Percentiles rank a stretch among this genome's conserved stretches.
phyloP scores from a whole-genome alignment of 371 early-diverging fungal species.

The Phascolomyces articulosus region DNA sequence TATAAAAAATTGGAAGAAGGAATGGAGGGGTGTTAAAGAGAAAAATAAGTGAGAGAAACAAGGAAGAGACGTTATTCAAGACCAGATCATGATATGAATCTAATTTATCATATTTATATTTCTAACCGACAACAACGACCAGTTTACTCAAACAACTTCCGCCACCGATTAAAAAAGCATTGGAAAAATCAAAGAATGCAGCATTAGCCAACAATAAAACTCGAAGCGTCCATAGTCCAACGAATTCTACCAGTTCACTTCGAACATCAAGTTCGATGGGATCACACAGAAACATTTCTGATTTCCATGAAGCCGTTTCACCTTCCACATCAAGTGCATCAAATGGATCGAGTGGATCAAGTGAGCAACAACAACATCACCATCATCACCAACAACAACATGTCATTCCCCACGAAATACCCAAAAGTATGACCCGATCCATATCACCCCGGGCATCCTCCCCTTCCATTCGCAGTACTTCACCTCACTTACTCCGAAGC shows the following conservation, averaged over 20 bases:
- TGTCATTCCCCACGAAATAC: conserved; percentile 19
- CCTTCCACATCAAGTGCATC: conserved; percentile 26
- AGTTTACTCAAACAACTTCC: conserved; percentile 32
- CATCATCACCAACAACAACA: too few relatives aligned
- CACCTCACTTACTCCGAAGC: conserved; percentile 62
- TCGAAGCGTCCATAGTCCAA: conserved; percentile 31
- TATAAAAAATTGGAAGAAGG: too few relatives aligned
- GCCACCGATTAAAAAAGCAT: conserved; percentile 29
- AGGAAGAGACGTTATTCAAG: too few relatives aligned
- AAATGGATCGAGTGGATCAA: conserved; percentile 19
- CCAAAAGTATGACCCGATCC: conserved; percentile 21
- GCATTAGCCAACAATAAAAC: conserved; percentile 6
- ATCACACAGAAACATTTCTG: conserved; percentile 27
- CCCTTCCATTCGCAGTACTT: conserved; percentile 97
- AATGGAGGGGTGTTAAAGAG: too few relatives aligned
- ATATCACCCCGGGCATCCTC: conserved; percentile 79
- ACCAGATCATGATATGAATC: too few relatives aligned
- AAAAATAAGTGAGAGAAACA: background rate
- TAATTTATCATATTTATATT: too few relatives aligned
- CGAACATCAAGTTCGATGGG: conserved; percentile 36
- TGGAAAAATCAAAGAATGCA: conserved; percentile 33
- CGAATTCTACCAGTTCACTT: conserved; percentile 31
- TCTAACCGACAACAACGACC: too few relatives aligned
- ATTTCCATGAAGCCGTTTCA: conserved; percentile 23
- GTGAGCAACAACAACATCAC: conserved; percentile 21